A percentile compares a stretch with the other conserved stretches of the same genome.
Conservation (phyloP, 192 early-diverging fungal species). For the Funneliformis geosporum region DNA sequence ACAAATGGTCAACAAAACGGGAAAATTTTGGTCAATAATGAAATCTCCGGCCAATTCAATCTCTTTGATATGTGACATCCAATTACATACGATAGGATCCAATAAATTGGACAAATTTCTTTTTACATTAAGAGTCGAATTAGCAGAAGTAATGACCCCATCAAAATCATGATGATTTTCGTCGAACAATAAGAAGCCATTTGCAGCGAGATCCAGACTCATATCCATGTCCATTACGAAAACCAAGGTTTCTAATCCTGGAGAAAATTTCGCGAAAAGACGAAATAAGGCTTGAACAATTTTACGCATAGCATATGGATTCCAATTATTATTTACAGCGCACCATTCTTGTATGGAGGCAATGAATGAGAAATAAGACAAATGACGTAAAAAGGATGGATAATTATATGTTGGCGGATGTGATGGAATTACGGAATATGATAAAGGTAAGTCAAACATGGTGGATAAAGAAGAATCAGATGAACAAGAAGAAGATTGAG, state of each 20-base stretch:
- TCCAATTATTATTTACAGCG: not conserved
- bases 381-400: constrained; percentile 1
- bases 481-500: not conserved
- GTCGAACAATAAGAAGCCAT: not conserved
- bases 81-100: not conserved
- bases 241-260: not conserved
- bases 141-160: not conserved
- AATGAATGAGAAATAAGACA: not conserved
- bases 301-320: not conserved
- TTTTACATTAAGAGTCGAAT: not conserved
- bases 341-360: constrained; percentile 2
- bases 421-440: not conserved
- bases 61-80: not conserved
- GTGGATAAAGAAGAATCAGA: not conserved
- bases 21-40: not conserved
- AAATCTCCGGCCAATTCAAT: constrained; percentile 9
- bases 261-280: not conserved
- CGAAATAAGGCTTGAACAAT: constrained; percentile 6
- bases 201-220: not conserved
- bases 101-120: not conserved
- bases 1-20: not conserved
- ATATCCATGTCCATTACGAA: constrained; percentile 6
- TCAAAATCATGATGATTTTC: not conserved
- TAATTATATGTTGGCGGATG: constrained; percentile 1
- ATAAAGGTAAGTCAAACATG: not conserved